Conservation (phyloP, 805 yeast genomes). For the Maudiozyma serrabonitensis region DNA sequence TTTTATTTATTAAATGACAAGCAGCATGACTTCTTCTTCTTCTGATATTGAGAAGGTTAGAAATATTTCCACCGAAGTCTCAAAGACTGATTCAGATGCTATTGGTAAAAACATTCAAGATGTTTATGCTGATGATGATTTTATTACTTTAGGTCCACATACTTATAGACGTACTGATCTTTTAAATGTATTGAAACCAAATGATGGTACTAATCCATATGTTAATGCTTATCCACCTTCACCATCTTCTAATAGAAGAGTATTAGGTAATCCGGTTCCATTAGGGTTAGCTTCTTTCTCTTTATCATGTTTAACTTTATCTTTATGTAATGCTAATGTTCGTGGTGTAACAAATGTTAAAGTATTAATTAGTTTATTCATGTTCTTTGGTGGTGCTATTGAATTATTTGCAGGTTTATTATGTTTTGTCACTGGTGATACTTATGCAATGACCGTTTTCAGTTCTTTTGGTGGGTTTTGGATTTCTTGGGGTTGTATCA, state of each 20-base stretch:
- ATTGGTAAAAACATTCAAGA: constrained; percentile 7
- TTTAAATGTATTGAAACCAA: constrained; percentile 30
- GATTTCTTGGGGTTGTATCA: constrained; percentile 63
- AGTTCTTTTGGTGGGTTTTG: constrained; percentile 59
- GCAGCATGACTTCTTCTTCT: not conserved
- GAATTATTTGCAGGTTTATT: constrained; percentile 68
- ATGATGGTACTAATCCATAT: too few species aligned
- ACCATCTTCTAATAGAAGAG: constrained; percentile 26
- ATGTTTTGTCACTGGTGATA: constrained; percentile 67
- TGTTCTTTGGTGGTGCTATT: constrained; percentile 65
- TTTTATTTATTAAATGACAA: not conserved
- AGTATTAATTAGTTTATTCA: constrained; percentile 54
- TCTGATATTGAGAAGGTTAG: not conserved
- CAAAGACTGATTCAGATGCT: not conserved
- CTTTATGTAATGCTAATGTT: constrained; percentile 53
- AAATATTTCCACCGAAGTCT: not conserved
- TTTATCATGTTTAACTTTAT: constrained; percentile 43
- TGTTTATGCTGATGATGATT: constrained; percentile 27
- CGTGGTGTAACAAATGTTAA: constrained; percentile 56
- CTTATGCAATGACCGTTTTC: constrained; percentile 56
- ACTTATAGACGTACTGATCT: constrained; percentile 45
- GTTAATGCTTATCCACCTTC: not conserved
- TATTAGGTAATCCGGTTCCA: constrained; percentile 68
- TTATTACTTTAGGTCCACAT: constrained; percentile 32
- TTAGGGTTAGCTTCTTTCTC: constrained; percentile 67